Base-by-base conservation (phyloP, 441 rosid species). In the Lepidium campestre region DNA sequence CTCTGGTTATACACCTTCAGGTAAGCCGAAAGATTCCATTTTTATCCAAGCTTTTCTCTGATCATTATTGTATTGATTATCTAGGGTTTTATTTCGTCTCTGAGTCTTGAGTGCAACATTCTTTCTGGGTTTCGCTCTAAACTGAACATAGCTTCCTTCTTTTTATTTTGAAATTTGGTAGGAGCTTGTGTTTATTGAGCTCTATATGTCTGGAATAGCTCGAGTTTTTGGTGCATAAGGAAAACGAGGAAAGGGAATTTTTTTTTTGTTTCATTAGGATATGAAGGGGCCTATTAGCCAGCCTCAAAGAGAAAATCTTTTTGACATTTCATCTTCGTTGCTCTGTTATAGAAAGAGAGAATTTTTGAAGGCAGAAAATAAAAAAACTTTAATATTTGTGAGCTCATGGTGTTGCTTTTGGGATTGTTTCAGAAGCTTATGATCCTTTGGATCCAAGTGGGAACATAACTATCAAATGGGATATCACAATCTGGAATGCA, bases 381-480 rank as follows among this genome's bases (percentile, higher is more conserved):
- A 34, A 27, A 29, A 13, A 31, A 42, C 4, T 32, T 23, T 1
- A 11, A 52, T 40, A 10, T 11, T 50, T 60, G 46, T 29, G 23
- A 54, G 15, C 15, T 61, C 5, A 48, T 64, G 12, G 42, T 48
- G 45, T 46, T 57, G 31, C 17, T 42, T 61, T 48, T 25, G 23
- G 3, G 19, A n/a, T 79, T 44, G 71, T 69, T 65, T 71, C 88
- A 88, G 95, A 82, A 73, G 94, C 91, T 13, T 90, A 89, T 76
- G 98, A 90, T 78, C 77, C 95, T 25, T 85, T 93, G 68, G 97
- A 90, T 66, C 97, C 98, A 58, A 81, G 52, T 68, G 97, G 96
- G 50, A 90, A 93, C 73, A 89, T 93, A 76, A 91, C 97, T 48
- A 81, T 91, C 74, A 93, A 85, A 76, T 93, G 97, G 97, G 99